Conservation (phyloP, 2,329 filamentous ascomycete genomes). For the Aspergillus oerlinghausenensis region DNA sequence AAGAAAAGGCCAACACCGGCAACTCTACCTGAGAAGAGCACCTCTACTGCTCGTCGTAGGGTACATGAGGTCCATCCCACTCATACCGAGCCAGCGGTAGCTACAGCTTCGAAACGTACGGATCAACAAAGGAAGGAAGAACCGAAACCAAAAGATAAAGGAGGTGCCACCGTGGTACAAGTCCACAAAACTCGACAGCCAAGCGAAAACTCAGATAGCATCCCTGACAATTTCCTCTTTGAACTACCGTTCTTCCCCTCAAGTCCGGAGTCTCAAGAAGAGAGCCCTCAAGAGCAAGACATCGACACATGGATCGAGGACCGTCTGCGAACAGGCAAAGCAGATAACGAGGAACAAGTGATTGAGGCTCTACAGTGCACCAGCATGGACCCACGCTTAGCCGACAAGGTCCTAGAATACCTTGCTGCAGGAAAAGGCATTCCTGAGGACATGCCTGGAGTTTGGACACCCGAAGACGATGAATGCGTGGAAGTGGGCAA, state of each 20-base stretch:
- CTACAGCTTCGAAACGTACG: background rate
- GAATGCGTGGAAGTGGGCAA: conserved; percentile 30
- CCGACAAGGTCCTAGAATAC: conserved; percentile 32
- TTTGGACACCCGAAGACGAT: conserved; percentile 48
- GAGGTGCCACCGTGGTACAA: background rate
- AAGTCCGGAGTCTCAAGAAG: conserved; percentile 17
- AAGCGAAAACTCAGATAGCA: conserved; percentile 7
- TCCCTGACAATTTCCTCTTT: conserved; percentile 20
- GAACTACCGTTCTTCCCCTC: conserved; percentile 29
- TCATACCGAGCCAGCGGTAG: background rate
- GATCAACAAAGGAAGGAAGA: background rate
- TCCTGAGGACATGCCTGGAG: conserved; percentile 39
- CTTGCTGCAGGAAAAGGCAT: conserved; percentile 30
- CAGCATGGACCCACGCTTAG: conserved; percentile 37
- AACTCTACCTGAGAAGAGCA: background rate
- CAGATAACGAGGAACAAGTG: conserved; percentile 26
- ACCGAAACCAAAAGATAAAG: background rate
- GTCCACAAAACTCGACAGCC: background rate
- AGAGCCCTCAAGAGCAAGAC: conserved; percentile 16
- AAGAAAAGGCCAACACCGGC: conserved; percentile 9
- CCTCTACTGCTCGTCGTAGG: background rate
- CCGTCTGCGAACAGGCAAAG: conserved; percentile 26
- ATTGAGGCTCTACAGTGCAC: conserved; percentile 35
- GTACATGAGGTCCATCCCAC: background rate
- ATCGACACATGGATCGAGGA: conserved; percentile 39